Conservation (phyloP, 2,329 filamentous ascomycete genomes). For the Sporothrix pallida region DNA sequence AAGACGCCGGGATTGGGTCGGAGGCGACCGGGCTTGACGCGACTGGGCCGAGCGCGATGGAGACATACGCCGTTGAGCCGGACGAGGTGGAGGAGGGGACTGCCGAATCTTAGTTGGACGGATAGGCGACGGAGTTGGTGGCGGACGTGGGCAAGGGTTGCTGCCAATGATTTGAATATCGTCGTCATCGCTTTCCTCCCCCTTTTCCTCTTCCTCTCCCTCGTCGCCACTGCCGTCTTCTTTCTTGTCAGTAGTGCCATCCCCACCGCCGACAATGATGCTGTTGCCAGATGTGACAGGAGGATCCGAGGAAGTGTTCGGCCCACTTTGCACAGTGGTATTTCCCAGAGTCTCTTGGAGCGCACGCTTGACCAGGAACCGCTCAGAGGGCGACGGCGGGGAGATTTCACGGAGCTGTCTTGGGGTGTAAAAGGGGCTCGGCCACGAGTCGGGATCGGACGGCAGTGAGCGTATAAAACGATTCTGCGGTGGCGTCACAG, state of each 20-base stretch:
- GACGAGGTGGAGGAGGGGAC: neutral
- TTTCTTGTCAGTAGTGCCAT: no score
- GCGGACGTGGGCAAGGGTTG: neutral
- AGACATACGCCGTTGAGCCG: neutral
- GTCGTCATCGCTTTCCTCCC: neutral
- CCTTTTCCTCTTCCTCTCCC: neutral
- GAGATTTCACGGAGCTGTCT: neutral
- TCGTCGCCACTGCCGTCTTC: neutral
- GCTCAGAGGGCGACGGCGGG: constrained; percentile 9
- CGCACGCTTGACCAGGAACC: neutral
- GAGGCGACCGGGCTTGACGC: no score
- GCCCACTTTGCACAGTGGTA: no score
- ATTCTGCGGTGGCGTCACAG: neutral
- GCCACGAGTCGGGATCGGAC: neutral
- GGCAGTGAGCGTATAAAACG: neutral
- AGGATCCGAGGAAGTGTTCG: no score
- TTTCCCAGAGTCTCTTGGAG: neutral
- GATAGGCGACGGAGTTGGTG: neutral
- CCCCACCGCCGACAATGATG: neutral
- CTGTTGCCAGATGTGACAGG: neutral
- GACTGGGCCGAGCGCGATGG: neutral
- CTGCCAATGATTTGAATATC: neutral
- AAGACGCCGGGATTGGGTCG: no score
- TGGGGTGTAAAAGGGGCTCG: neutral
- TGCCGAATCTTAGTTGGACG: no score